phyloP scores from a whole-genome alignment of 2,329 filamentous ascomycete genomes.

The Dactylella cylindrospora region DNA sequence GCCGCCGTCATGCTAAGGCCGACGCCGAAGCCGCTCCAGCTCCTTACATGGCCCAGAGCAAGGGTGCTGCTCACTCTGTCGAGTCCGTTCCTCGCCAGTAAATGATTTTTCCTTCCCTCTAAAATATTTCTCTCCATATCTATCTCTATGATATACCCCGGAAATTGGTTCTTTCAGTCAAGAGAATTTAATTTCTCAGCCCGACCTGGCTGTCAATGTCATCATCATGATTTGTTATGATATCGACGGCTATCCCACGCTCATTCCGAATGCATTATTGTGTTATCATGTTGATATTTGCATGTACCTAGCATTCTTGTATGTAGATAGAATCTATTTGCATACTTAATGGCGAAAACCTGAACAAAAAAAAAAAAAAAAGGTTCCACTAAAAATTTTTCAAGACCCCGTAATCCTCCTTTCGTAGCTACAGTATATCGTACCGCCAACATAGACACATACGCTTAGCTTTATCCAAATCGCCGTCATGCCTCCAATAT shows the following conservation, averaged over 20 bases:
- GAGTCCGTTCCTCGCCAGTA: slow-evolving; percentile 43
- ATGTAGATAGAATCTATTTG: slow-evolving; percentile 20
- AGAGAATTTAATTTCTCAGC: slow-evolving; percentile 16
- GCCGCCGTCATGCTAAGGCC: slow-evolving; percentile 27
- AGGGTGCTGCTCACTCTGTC: slow-evolving; percentile 30
- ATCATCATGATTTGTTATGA: slow-evolving; percentile 31
- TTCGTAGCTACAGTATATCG: too few species aligned
- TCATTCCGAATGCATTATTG: slow-evolving; percentile 26
- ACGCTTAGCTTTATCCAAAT: too few species aligned
- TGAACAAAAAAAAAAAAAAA: slow-evolving; percentile 1
- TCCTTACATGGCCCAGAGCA: slow-evolving; percentile 34
- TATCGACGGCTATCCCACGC: slow-evolving; percentile 8
- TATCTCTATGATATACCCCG: slow-evolving; percentile 31
- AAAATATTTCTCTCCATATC: slow-evolving; percentile 10
- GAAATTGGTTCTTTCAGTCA: neutral
- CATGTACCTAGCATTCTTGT: slow-evolving; percentile 31
- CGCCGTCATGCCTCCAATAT: too few species aligned
- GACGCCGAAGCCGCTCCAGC: slow-evolving; percentile 31
- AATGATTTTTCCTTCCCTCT: neutral
- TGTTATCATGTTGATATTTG: slow-evolving; percentile 6
- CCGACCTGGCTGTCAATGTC: slow-evolving; percentile 16
- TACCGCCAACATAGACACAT: too few species aligned
- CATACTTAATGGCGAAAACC: too few species aligned
- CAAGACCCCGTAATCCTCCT: too few species aligned
- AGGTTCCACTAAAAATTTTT: neutral